phyloP scores from a whole-genome alignment of 441 rosid genomes.

The Erodium moschatum region DNA sequence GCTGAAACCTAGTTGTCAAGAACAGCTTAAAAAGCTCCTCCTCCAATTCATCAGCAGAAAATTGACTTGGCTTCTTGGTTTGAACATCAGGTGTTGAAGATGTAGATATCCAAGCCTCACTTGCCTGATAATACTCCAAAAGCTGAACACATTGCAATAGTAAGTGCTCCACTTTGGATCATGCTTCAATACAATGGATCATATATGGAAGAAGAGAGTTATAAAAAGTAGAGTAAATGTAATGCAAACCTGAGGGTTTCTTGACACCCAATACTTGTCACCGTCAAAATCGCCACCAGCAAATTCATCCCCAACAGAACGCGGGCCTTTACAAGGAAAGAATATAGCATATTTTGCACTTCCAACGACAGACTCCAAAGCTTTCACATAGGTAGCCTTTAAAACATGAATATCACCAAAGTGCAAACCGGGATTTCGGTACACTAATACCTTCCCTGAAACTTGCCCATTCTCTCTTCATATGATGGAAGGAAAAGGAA shows the following conservation, averaged over 20 bases:
- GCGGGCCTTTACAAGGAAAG: conserved; percentile 56
- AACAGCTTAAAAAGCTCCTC: conserved; percentile 49
- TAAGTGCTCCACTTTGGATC: conserved; percentile 10
- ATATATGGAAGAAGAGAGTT: neutral
- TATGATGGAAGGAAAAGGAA: neutral
- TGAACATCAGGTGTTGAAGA: conserved; percentile 23
- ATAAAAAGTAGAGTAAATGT: neutral
- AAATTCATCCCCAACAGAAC: conserved; percentile 75
- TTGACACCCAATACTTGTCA: conserved; percentile 60
- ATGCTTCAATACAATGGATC: conserved; percentile 8
- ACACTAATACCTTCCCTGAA: conserved; percentile 68
- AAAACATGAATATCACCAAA: conserved; percentile 70
- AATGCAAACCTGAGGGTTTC: conserved; percentile 50
- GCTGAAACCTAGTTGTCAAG: conserved; percentile 46
- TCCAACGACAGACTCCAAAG: conserved; percentile 45
- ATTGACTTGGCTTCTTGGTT: conserved; percentile 31
- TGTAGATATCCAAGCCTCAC: conserved; percentile 46
- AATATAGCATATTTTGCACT: conserved; percentile 61
- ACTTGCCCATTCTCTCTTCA: conserved; percentile 59
- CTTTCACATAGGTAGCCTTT: conserved; percentile 48
- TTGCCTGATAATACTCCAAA: conserved; percentile 39
- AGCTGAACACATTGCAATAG: conserved; percentile 35
- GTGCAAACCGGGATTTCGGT: conserved; percentile 68
- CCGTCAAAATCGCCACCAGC: conserved; percentile 75
- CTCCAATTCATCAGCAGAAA: conserved; percentile 47